A percentile compares a stretch with the other conserved stretches of the same genome.
Evolutionary conservation across 2,329 filamentous ascomycete genomes (phyloP).

Genomic region (Aspergillus neoniger): DNA sequence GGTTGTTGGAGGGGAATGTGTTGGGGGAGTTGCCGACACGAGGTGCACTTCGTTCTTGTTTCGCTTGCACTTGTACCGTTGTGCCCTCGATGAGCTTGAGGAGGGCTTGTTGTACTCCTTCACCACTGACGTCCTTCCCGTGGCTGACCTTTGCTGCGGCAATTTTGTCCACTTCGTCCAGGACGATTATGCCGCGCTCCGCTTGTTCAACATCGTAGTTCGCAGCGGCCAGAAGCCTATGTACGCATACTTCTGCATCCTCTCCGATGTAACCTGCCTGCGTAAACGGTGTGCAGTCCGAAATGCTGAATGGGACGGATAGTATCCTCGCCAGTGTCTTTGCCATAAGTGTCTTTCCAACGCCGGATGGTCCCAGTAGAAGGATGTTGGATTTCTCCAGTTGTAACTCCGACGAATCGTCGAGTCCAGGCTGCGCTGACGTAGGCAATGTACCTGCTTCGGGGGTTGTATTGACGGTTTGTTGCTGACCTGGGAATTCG

Average conservation of each 20-base stretch:
- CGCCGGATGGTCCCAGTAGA: slow-evolving; percentile 86
- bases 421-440: slow-evolving; percentile 44
- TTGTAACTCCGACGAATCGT: slow-evolving; percentile 63
- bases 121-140: slow-evolving; percentile 90
- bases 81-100: slow-evolving; percentile 96
- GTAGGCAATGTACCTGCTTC: slow-evolving; percentile 28
- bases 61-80: slow-evolving; percentile 87
- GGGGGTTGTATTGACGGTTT: slow-evolving; percentile 48
- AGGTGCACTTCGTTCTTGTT: slow-evolving; percentile 54
- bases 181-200: slow-evolving; percentile 89
- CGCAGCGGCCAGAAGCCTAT: slow-evolving; percentile 82
- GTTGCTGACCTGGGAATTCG: slow-evolving; percentile 64
- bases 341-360: slow-evolving; percentile 91
- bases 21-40: slow-evolving; percentile 41
- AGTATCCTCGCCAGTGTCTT: slow-evolving; percentile 89
- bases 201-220: slow-evolving; percentile 84
- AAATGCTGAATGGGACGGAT: slow-evolving; percentile 94
- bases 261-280: slow-evolving; percentile 98
- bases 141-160: slow-evolving; percentile 83
- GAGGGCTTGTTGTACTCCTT: slow-evolving; percentile 94
- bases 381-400: slow-evolving; percentile 96
- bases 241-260: slow-evolving; percentile 94
- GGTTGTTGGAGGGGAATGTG: slow-evolving; percentile 42
- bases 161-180: slow-evolving; percentile 98
- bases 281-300: slow-evolving; percentile 92